Evolutionary conservation across 2,329 filamentous ascomycete genomes (phyloP), one percentile per base, ranked within the genome.

Genomic region (Penicillium sp.): DNA sequence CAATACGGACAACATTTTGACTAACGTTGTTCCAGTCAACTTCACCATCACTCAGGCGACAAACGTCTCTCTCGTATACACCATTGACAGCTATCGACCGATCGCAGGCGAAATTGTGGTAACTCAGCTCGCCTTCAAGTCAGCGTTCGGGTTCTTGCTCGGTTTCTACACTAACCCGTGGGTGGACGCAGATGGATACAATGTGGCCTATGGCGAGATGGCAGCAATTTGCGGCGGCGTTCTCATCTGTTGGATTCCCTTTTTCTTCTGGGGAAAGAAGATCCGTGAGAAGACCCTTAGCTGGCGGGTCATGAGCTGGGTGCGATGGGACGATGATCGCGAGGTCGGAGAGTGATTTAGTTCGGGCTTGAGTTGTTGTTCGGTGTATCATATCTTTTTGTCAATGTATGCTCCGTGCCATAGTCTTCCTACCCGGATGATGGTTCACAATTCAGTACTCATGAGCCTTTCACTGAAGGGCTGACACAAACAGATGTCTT

Each of bases 11-110:
- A 12, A 28, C 11, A 7, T 3, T 25, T 15, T 42, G 5, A 31
- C 48, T 61, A 51, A 61, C 43, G 4, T 42, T 7, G 5, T 28
- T 4, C 28, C 15, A 62, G 60, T 62, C 20, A 62, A 62, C 31
- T 62, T 62, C n/a, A 62, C 60, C 15, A 62, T 62, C 25, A 62
- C 60, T 0, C 60, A 62, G 42, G 57, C 60, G 14, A 62, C 57
- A 10, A 62, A 62, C 31, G 60, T 62, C n/a, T 62, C 60, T 3
- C 54, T 62, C 15, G 56, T 62, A 4, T 62, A 62, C 25, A 62
- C 60, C 2, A 62, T 62, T 45, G 60, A 62, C 25, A 62, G 60
- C 42, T 62, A 62, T 41, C 60, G 60, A 20, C 60, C 60, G 15
- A 47, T 62, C 35, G 60, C 60, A n/a, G 60, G 60, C 54, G 60